A percentile compares a stretch with the other conserved stretches of the same genome.
These are phyloP conservation scores for Aspergillus sp. DNA, from an alignment of 2,329 filamentous ascomycete genomes.

Conservation along the genomic window DNA sequence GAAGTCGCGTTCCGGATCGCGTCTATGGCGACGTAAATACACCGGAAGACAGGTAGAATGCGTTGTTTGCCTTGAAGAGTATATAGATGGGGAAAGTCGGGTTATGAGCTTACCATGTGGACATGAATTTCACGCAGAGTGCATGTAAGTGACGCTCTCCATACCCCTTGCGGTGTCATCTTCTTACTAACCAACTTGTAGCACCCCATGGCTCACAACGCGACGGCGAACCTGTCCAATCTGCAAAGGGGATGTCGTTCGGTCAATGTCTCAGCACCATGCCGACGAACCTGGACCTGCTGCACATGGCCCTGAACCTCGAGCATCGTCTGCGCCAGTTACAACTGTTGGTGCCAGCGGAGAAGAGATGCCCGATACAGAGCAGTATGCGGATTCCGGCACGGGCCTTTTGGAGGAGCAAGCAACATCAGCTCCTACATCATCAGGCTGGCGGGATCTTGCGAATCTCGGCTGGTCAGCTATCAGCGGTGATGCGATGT, in stretches of 20 bases:
- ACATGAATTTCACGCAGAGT: conserved; percentile 94
- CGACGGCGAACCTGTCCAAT: conserved; percentile 95
- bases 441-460: conserved; percentile 38
- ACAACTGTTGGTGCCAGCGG: conserved; percentile 34
- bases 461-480: conserved; percentile 38
- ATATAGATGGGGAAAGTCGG: conserved; percentile 82
- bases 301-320: conserved; percentile 32
- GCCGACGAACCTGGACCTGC: neutral
- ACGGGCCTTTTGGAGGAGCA: conserved; percentile 27
- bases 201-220: conserved; percentile 93
- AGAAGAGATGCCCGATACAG: conserved; percentile 35
- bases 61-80: conserved; percentile 94
- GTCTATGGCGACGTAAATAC: conserved; percentile 48
- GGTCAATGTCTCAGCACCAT: conserved; percentile 45
- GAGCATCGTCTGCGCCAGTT: conserved; percentile 44
- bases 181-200: conserved; percentile 32
- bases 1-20: conserved; percentile 23
- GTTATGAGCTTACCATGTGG: conserved; percentile 98
- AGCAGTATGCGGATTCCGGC: conserved; percentile 30
- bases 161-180: neutral
- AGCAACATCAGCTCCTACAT: conserved; percentile 25
- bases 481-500: conserved; percentile 40
- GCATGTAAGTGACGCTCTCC: conserved; percentile 67
- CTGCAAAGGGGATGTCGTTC: conserved; percentile 93
- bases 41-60: conserved; percentile 70